Percentiles rank a stretch among this genome's conserved stretches.
Conservation (phyloP, 176 grass and related monocot genomes). For the Rhynchospora tenuis region DNA sequence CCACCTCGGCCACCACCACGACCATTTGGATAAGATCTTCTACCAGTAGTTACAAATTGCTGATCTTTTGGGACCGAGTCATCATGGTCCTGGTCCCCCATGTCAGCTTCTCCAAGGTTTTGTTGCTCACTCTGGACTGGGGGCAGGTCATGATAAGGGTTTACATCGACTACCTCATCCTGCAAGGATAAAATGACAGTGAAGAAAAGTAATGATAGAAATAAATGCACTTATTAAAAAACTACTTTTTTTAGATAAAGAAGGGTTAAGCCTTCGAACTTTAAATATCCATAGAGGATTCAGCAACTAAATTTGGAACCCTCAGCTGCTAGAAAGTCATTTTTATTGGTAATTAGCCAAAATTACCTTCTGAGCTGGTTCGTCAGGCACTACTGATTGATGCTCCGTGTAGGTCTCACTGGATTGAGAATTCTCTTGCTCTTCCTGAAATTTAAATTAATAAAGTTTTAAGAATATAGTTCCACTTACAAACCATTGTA, state of each 20-base stretch:
- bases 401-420: constrained; percentile 15
- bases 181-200: constrained; percentile 3
- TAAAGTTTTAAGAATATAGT: neutral
- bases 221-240: neutral
- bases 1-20: constrained; percentile 14
- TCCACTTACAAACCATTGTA: neutral
- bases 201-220: neutral
- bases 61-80: constrained; percentile 5
- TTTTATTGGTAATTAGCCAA: constrained; percentile 4
- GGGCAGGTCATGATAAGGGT: neutral
- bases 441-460: constrained; percentile 2
- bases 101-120: neutral
- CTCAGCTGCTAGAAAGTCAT: too few species aligned
- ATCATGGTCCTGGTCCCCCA: constrained; percentile 9
- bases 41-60: neutral
- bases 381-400: neutral
- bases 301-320: too few species aligned
- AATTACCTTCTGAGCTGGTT: constrained; percentile 13
- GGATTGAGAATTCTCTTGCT: constrained; percentile 25
- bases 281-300: too few species aligned
- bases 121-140: constrained; percentile 8
- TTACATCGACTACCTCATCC: constrained; percentile 3
- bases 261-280: too few species aligned
- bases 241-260: neutral
- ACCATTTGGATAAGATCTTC: constrained; percentile 11